Conservation (phyloP, 2,329 filamentous ascomycete genomes). For the Aspergillus amoenus region DNA sequence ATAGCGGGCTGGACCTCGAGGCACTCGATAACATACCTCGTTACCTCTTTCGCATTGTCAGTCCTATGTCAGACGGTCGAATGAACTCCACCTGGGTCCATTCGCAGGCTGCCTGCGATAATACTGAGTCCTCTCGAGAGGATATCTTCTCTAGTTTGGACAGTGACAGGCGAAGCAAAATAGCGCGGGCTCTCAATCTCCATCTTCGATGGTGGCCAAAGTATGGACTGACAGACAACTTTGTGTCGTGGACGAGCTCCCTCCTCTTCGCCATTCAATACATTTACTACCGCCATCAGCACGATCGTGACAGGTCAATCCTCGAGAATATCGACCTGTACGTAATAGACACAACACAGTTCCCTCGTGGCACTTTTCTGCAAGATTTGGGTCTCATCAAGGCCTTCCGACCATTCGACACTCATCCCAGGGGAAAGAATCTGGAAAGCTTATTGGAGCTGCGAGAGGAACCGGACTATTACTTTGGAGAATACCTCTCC, state of each 20-base stretch:
- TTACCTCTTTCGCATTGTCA: not conserved
- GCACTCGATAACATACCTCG: not conserved
- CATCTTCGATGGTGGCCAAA: conserved; percentile 3
- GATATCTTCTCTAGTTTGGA: not conserved
- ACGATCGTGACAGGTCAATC: not conserved
- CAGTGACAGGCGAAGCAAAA: fast-evolving
- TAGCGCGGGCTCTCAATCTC: not conserved
- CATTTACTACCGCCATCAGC: conserved; percentile 19
- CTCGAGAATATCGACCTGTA: not conserved
- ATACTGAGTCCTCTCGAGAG: not conserved
- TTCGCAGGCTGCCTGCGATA: not conserved
- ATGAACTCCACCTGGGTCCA: not conserved
- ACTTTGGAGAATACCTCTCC: not conserved
- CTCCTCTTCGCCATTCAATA: conserved; percentile 18
- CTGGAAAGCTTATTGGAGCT: not conserved
- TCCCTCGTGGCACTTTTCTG: not conserved
- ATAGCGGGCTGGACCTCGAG: not conserved
- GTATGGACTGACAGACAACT: conserved; percentile 17
- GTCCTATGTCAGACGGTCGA: not conserved
- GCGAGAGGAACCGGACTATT: not conserved
- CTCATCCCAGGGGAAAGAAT: not conserved
- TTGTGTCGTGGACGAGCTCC: conserved; percentile 20
- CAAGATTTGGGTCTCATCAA: not conserved
- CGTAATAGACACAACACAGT: not conserved
- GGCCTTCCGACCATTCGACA: not conserved